Conservation (phyloP, 1,139 yeast genomes). For the Protomyces macrosporus region DNA sequence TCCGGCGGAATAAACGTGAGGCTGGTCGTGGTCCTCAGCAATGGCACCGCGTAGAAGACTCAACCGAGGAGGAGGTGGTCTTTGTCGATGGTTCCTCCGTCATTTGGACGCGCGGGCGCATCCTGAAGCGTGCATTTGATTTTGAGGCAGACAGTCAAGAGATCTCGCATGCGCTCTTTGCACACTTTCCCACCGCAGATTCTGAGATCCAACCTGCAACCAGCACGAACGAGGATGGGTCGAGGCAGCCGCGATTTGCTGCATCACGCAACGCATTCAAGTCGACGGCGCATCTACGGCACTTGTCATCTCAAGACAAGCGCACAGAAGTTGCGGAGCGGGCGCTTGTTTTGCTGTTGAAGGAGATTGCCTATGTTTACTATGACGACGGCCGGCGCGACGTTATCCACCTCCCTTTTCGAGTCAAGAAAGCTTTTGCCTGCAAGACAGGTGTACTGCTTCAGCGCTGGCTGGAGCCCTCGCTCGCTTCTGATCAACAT, state of each 20-base stretch:
- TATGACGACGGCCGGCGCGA: constrained; percentile 41
- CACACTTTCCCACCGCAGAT: constrained; percentile 17
- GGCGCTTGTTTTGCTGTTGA: constrained; percentile 36
- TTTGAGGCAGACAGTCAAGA: constrained; percentile 18
- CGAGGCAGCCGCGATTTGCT: neutral
- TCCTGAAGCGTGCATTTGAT: constrained; percentile 12
- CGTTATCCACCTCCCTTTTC: constrained; percentile 60
- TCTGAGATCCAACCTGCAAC: neutral
- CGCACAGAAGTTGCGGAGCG: constrained; percentile 27
- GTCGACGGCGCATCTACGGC: constrained; percentile 5
- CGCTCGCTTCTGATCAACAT: constrained; percentile 19
- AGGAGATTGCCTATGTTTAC: constrained; percentile 47
- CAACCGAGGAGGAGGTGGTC: constrained; percentile 11
- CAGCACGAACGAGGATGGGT: neutral
- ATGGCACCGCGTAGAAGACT: neutral
- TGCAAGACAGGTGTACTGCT: constrained; percentile 62
- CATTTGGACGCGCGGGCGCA: constrained; percentile 19
- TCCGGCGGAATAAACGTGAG: neutral
- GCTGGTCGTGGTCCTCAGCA: neutral
- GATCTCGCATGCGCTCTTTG: constrained; percentile 26
- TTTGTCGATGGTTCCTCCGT: constrained; percentile 13
- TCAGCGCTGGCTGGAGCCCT: constrained; percentile 44
- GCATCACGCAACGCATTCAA: constrained; percentile 18
- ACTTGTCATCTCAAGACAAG: neutral
- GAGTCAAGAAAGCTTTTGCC: constrained; percentile 51